Evolutionary conservation across 345 rosid species (phyloP), one percentile per base, ranked within the genome.

Genomic region (Alliaria petiolata): DNA sequence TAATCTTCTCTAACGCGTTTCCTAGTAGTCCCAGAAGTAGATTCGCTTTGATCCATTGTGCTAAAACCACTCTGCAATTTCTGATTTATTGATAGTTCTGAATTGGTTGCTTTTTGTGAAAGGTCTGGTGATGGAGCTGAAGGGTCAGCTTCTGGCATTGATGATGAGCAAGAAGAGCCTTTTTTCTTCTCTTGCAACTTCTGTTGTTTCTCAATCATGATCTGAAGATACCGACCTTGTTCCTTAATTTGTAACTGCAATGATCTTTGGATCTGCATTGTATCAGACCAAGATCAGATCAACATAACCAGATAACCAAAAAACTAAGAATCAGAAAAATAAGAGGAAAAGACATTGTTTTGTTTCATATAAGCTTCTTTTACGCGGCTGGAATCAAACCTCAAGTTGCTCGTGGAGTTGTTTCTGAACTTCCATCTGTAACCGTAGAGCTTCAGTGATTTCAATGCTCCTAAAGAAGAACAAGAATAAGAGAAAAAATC

Each of bases 361-460:
- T 60, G 47, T 34, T 58, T 40, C 43, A 17, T 35, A 25, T 35
- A 46, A 59, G 50, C 5, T 30, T 30, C 20, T 42, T 28, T 43
- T 31, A 30, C 11, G 43, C 16, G 22, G 36, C 26, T 60, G 34
- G 14, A 35, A 46, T 68, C 38, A 72, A 73, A 90, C 98, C 97
- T 93, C 98, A 67, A 90, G 97, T 74, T 93, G 98, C 80, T 90
- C 98, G 36, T 93, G 98, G 62, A 93, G 95, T 57, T 56, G 89
- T 84, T 90, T 93, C 78, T 93, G 98, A 74, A 93, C 97, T 80
- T 90, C 88, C 91, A 93, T 84, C 81, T 93, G 98, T 84, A 93
- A 58, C 53, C 89, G 80, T 80, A 93, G 77, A 39, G 98, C 93
- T 85, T 90, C 97, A 16, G 93, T 87, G 19, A 76, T 76, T 14